Evolutionary conservation across 176 grass and related monocot genomes (phyloP), one percentile per base, ranked within the genome.

Genomic region (Carex scoparia): DNA sequence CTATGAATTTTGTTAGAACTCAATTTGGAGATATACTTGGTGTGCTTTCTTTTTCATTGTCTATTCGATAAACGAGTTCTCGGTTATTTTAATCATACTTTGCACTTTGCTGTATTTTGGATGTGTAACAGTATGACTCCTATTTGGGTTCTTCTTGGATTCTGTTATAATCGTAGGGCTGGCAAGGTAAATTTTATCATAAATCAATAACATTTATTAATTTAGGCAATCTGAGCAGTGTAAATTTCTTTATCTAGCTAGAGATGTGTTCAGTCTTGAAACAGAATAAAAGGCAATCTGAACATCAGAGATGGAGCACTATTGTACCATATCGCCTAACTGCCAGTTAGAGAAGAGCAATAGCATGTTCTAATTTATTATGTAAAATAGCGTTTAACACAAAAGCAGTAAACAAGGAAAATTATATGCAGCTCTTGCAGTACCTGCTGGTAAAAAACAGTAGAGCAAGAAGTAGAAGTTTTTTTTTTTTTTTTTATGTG

Each of bases 1-100:
- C 28, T 30, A 78, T 35, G 74, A 78, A 78, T 78, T 78, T 78
- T 78, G 74, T 79, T 37, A 79, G 74, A 35, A 79, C 28, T 37
- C 14, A 51, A 35, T 79, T 46, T 78, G 28, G 30, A 78, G 48
- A 57, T 54, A 57, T 28, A 78, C 13, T 27, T 31, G 23, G 72
- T 77, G 44, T 76, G 72, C 10, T 38, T 69, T 42, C 4, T 10
- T 16, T 42, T 14, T 19, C 1, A 42, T 71, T 44, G 7, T 71
- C 37, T 2, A 71, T 44, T 44, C 0, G 2, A 16, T 56, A 78
- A 19, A 78, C 4, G 5, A 78, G 73, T 14, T 31, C 8, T 28
- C 4, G 23, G 56, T 78, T 75, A 53, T 75, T 75, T 30, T 75
- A 54, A 54, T 75, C n/a, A 54, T 53, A 76, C 19, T 76, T 28